Percentiles rank a stretch among this genome's conserved stretches.
phyloP scores from a whole-genome alignment of 495 filamentous ascomycete species.

The Bacidia gigantensis region DNA sequence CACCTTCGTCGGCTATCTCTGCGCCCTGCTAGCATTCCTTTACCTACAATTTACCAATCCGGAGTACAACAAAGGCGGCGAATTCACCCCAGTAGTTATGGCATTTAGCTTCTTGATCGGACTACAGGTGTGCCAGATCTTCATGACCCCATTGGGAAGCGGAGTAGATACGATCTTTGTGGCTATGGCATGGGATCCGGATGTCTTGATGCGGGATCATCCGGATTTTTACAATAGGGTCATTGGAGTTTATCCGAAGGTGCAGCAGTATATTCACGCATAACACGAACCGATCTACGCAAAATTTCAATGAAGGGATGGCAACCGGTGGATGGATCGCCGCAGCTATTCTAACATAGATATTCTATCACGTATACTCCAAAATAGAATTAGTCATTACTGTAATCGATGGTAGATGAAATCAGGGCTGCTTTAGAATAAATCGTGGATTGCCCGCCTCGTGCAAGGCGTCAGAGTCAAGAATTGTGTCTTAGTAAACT shows the following conservation, averaged over 20 bases:
- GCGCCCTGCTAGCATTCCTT: conserved; percentile 66
- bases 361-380: no score
- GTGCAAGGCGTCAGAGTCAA: no score
- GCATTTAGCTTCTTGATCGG: conserved; percentile 76
- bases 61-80: conserved; percentile 54
- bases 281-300: no score
- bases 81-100: conserved; percentile 65
- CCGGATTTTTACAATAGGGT: conserved; percentile 65
- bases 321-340: no score
- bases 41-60: conserved; percentile 73
- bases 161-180: conserved; percentile 72
- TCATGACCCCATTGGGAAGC: conserved; percentile 59
- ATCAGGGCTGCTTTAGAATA: no score
- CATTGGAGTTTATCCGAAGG: conserved; percentile 66
- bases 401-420: no score
- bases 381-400: no score
- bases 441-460: no score
- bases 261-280: conserved; percentile 58
- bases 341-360: not conserved
- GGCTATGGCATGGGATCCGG: conserved; percentile 76
- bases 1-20: conserved; percentile 69
- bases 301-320: no score
- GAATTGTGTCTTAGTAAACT: no score
- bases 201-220: conserved; percentile 70
- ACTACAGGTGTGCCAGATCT: conserved; percentile 74